Percentiles rank a stretch among this genome's conserved stretches.
Conservation (phyloP, 2,329 filamentous ascomycete species). For the Dichotomopilus funicola region DNA sequence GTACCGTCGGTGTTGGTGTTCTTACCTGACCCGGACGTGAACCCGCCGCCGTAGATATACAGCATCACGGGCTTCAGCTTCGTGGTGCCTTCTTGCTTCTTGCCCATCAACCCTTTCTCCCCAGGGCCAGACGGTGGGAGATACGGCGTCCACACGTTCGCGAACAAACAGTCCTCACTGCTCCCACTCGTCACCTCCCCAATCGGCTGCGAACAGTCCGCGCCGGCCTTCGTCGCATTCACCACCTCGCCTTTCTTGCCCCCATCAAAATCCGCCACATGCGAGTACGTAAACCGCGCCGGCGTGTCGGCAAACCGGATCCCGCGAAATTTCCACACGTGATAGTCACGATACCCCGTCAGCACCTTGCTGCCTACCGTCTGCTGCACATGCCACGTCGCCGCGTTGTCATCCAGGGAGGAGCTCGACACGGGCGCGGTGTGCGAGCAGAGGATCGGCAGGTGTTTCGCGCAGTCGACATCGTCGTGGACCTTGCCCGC, state of each 20-base stretch:
- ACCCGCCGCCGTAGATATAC: constrained; percentile 40
- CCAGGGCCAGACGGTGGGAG: constrained; percentile 22
- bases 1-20: constrained; percentile 41
- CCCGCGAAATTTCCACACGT: constrained; percentile 31
- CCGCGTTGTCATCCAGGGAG: constrained; percentile 19
- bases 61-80: constrained; percentile 40
- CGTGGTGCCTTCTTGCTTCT: neutral
- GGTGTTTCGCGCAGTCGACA: constrained; percentile 27
- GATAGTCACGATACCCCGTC: constrained; percentile 30
- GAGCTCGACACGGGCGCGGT: constrained; percentile 25
- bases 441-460: constrained; percentile 30
- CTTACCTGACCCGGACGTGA: constrained; percentile 35
- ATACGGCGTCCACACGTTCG: constrained; percentile 35
- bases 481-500: constrained; percentile 30
- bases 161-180: constrained; percentile 31
- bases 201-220: constrained; percentile 28
- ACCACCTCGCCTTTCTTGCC: constrained; percentile 14
- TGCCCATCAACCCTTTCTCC: constrained; percentile 11
- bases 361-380: constrained; percentile 22
- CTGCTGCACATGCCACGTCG: constrained; percentile 24
- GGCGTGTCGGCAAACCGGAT: constrained; percentile 26
- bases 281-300: constrained; percentile 26
- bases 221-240: constrained; percentile 24
- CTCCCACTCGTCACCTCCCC: constrained; percentile 27
- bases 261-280: constrained; percentile 18